Percentiles rank a stretch among this genome's conserved stretches.
Conservation (phyloP, 116 monocot genomes). For the Posidonia oceanica region DNA sequence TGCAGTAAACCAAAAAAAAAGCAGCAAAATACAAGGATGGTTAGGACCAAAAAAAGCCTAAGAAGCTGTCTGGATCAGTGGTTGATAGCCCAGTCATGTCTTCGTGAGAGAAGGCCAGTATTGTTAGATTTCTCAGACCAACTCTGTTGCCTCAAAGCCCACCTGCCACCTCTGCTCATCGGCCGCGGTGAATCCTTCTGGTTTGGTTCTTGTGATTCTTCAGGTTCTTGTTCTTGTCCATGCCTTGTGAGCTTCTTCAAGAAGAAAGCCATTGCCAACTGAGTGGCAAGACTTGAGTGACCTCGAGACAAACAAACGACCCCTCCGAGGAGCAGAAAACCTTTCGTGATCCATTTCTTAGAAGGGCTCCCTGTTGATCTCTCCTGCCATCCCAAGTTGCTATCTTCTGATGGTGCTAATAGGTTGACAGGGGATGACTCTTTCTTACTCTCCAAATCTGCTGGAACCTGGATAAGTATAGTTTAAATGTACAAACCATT, state of each 20-base stretch:
- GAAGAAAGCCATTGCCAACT: slow-evolving; percentile 72
- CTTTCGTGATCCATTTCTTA: slow-evolving; percentile 59
- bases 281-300: slow-evolving; percentile 45
- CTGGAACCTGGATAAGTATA: slow-evolving; percentile 41
- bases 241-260: slow-evolving; percentile 59
- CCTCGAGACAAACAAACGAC: slow-evolving; percentile 63
- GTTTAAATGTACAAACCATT: background rate
- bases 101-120: background rate
- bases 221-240: background rate
- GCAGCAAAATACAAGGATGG: background rate
- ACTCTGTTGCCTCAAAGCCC: background rate
- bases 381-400: background rate
- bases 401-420: slow-evolving; percentile 1
- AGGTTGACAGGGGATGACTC: background rate
- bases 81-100: background rate
- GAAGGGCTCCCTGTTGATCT: slow-evolving; percentile 16
- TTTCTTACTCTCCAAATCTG: slow-evolving; percentile 22
- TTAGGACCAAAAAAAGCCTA: background rate
- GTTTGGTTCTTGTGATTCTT: background rate
- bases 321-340: slow-evolving; percentile 65
- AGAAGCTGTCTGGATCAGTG: background rate
- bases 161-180: background rate
- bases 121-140: background rate
- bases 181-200: background rate
- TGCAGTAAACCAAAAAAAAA: too few relatives aligned